A percentile compares a stretch with the other conserved stretches of the same genome.
Evolutionary conservation across 1,284 basidiomycete genomes (phyloP).

Genomic region (Omphalotus olearius): DNA sequence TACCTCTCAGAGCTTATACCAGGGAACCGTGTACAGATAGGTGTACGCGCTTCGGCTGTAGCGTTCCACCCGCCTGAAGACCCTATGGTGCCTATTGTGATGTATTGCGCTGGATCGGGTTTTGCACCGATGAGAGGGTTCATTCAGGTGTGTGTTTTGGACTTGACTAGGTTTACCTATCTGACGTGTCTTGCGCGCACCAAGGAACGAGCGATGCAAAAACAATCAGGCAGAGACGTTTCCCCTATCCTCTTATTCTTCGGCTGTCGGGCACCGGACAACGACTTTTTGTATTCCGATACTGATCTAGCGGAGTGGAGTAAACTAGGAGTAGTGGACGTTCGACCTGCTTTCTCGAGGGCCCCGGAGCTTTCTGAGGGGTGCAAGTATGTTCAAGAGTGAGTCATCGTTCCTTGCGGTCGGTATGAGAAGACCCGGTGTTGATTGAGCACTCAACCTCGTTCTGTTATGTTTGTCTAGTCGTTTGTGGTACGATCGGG

Average conservation of each 20-base stretch:
- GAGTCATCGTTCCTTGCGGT: conserved; percentile 18
- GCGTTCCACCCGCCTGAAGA: conserved; percentile 46
- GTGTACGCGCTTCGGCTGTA: conserved; percentile 35
- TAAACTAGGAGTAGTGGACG: conserved; percentile 39
- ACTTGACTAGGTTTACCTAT: not conserved
- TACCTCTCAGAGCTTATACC: conserved; percentile 38
- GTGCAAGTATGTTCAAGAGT: conserved; percentile 49
- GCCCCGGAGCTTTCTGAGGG: conserved; percentile 32
- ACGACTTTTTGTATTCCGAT: conserved; percentile 41
- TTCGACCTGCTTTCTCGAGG: conserved; percentile 46
- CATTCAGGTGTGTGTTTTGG: conserved; percentile 20
- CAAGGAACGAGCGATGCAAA: conserved; percentile 40
- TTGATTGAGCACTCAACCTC: no score
- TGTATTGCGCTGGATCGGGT: conserved; percentile 47
- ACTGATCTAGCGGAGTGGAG: conserved; percentile 39
- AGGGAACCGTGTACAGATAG: conserved; percentile 41
- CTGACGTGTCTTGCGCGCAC: not conserved
- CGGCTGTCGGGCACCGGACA: conserved; percentile 39
- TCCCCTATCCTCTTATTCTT: conserved; percentile 43
- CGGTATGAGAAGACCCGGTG: not conserved
- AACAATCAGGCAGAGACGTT: conserved; percentile 38
- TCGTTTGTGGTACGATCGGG: conserved; percentile 41
- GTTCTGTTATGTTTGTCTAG: conserved; percentile 22
- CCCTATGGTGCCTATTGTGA: conserved; percentile 37
- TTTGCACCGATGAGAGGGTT: conserved; percentile 52